phyloP scores from a whole-genome alignment of 2,329 filamentous ascomycete genomes.

The Davidsoniella virescens region DNA sequence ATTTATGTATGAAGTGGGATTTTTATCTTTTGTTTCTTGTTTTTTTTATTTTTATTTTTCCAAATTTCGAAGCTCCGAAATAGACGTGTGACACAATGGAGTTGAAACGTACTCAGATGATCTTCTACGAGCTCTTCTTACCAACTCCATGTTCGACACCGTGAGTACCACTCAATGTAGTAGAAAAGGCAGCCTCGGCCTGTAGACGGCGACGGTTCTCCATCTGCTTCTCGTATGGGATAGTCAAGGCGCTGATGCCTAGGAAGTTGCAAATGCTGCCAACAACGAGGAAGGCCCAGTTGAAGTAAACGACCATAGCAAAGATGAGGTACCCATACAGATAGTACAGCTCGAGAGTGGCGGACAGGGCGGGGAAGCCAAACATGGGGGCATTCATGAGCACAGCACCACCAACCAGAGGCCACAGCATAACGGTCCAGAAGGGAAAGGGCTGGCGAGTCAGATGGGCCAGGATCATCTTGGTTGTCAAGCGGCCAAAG shows the following conservation, averaged over 20 bases:
- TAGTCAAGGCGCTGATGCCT: constrained; percentile 88
- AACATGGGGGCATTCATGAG: constrained; percentile 69
- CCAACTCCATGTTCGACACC: constrained; percentile 12
- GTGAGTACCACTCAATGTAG: constrained; percentile 12
- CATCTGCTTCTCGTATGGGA: constrained; percentile 45
- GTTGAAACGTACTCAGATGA: no score
- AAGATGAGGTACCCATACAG: constrained; percentile 74
- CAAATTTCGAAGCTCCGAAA: neutral
- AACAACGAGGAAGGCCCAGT: constrained; percentile 85
- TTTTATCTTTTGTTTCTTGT: neutral
- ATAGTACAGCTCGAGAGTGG: constrained; percentile 58
- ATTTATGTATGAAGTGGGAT: neutral
- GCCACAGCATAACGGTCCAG: constrained; percentile 84
- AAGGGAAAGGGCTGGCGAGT: constrained; percentile 88
- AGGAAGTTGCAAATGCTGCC: constrained; percentile 81
- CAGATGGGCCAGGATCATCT: constrained; percentile 93
- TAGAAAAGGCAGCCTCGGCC: constrained; percentile 11
- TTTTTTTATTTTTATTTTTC: neutral
- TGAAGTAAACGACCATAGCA: constrained; percentile 69
- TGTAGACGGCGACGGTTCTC: constrained; percentile 27
- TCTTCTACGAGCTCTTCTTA: constrained; percentile 12
- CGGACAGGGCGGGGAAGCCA: constrained; percentile 50
- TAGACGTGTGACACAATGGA: no score
- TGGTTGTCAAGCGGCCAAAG: constrained; percentile 95
- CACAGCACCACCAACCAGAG: constrained; percentile 70